Evolutionary conservation across 768 basidiomycete genomes (phyloP), one percentile per base, ranked within the genome.

Genomic region (Boletus tomentosulus): DNA sequence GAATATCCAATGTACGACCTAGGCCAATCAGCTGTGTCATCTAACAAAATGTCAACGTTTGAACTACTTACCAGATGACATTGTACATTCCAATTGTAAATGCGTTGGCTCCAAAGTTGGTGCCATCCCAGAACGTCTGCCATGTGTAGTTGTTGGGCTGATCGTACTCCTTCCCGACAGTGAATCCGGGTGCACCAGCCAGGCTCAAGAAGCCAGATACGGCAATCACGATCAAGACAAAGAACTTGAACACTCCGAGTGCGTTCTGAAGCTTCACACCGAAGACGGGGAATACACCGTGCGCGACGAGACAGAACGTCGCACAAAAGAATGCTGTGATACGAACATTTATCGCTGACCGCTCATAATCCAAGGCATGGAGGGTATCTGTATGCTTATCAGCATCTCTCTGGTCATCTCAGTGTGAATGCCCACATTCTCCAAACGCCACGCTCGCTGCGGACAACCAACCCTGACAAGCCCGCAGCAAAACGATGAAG

Each of bases 1-100:
- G 82, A 79, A 63, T 88, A 91, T 0, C 88, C 88, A 45, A 79
- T 76, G 62, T 82, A 87, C 0, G 85, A 83, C 86, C 86, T 87
- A 39, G 11, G 33, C 15, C 12, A 50, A 28, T 59, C 6, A 49
- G 45, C 9, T 3, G 24, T 7, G 34, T 33, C 38, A 6, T 51
- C 12, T 6, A 2, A 0, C 4, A 15, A 48, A 12, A n/a, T 5
- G 33, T 5, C 5, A 28, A 12, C 3, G 27, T 1, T 31, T 6
- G 13, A 27, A 9, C 1, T 22, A 51, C 72, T 9, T 50, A 86
- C 87, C 87, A 89, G 24, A 86, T 84, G 41, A 88, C 84, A 57
- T 77, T 84, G 63, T 86, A 87, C 30, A 89, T 69, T 4, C 83
- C 86, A 12, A 72, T 79, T 0, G 82, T 79, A 61, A 87, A 81